Base-by-base conservation (phyloP, 441 rosid genomes). In the Erodium chrysanthum region DNA sequence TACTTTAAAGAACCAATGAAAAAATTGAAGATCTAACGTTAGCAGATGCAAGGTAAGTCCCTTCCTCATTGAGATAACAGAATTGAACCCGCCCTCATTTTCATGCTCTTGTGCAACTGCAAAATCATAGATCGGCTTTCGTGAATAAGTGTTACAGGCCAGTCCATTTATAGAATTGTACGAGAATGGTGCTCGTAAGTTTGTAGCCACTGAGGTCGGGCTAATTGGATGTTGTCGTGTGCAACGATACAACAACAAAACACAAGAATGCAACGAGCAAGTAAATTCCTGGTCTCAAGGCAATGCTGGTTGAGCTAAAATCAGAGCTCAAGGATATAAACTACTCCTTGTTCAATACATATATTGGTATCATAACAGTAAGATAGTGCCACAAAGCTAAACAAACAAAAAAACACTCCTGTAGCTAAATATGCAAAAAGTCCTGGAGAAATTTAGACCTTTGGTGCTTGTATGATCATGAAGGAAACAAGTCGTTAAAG, bases 191-290 rank as follows among this genome's bases (percentile, higher is more conserved):
- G 96, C 85, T 0, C 91, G 87, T 33, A 92, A 80, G 66, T 88
- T 84, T 50, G 67, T 83, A 29, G 12, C 86, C 0, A 9, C 77
- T 1, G 98, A 95, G 2, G 42, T 85, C 2, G 84, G 68, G 2
- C 48, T 60, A 2, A 73, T 88, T 3, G 98, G 98, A 6, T 92
- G 98, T 33, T 69, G 65, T 63, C 98, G 96, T 0, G 79, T 72
- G 0, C 68, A 68, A 70, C 84, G 96, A 78, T 46, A 18, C 8
- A 77, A 75, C 64, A 84, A 66, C 71, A 54, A 77, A 17, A 76
- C 76, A 10, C 66, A 72, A 9, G 81, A 75, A 66, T 92, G 96
- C 83, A 73, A 76, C 20, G 78, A 80, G 74, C 80, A 68, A 60
- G 14, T 72, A 37, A 90, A 87, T 70, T 46, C 20, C 64, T 77